These are phyloP conservation scores for Climacium dendroides DNA, from an alignment of 225 moss, liverwort and hornwort genomes.

Conservation along the genomic window DNA sequence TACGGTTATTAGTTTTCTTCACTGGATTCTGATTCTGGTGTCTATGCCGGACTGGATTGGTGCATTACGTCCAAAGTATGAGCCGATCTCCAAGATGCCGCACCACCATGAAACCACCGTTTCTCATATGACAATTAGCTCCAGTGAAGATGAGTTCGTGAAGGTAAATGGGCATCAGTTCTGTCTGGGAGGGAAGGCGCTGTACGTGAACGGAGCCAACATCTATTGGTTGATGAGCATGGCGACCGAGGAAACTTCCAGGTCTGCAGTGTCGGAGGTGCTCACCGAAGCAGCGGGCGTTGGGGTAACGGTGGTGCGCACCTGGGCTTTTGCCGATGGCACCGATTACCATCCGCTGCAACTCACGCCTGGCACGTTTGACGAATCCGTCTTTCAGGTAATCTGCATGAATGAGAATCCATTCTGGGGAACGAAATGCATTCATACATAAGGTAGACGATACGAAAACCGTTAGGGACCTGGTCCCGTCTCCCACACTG, in stretches of 20 bases:
- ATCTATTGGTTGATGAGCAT: slow-evolving; percentile 49
- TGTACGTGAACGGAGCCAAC: slow-evolving; percentile 50
- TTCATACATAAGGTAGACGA: neutral
- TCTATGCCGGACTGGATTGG: neutral
- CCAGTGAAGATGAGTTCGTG: slow-evolving; percentile 6
- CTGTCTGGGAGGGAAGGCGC: slow-evolving; percentile 10
- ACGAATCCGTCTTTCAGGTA: slow-evolving; percentile 47
- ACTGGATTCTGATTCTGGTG: neutral
- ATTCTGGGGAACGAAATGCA: neutral
- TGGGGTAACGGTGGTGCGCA: slow-evolving; percentile 50
- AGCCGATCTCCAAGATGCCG: neutral
- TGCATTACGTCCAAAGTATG: neutral
- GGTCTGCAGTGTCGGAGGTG: slow-evolving; percentile 22
- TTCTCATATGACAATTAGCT: neutral
- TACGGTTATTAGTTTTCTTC: neutral
- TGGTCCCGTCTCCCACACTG: neutral
- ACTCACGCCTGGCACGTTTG: slow-evolving; percentile 36
- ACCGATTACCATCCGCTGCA: slow-evolving; percentile 24
- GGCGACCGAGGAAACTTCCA: slow-evolving; percentile 8
- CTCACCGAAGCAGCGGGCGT: slow-evolving; percentile 26
- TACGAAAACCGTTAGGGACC: neutral
- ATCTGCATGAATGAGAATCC: neutral
- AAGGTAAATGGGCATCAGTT: slow-evolving; percentile 22
- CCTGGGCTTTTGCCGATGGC: slow-evolving; percentile 66
- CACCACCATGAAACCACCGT: neutral